phyloP scores from a whole-genome alignment of 495 filamentous ascomycete genomes.

The Neurospora pannonica region DNA sequence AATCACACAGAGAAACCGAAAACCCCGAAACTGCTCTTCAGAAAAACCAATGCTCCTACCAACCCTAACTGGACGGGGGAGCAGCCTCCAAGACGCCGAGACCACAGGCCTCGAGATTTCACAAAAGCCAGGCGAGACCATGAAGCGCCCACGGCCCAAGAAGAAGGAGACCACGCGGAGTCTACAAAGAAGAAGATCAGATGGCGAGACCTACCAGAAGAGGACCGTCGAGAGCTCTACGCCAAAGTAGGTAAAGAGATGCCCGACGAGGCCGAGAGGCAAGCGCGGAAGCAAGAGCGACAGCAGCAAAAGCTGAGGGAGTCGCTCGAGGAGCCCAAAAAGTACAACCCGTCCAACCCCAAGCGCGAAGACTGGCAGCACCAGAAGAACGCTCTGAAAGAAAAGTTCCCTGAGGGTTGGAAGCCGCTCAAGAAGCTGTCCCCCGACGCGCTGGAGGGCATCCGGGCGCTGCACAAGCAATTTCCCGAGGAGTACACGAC shows the following conservation, averaged over 20 bases:
- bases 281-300: background rate
- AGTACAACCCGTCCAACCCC: background rate
- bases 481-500: conserved; percentile 71
- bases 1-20: background rate
- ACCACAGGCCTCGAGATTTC: background rate
- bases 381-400: conserved; percentile 20
- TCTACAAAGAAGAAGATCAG: background rate
- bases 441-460: conserved; percentile 80
- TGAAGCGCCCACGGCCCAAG: background rate
- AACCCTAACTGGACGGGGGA: background rate
- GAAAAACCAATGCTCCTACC: background rate
- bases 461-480: conserved; percentile 65
- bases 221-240: background rate
- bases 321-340: background rate
- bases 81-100: background rate
- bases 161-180: background rate
- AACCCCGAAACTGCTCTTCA: background rate
- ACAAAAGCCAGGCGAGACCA: background rate
- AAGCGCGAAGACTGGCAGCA: conserved; percentile 12
- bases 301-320: background rate
- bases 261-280: background rate
- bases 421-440: conserved; percentile 75
- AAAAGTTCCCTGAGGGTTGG: conserved; percentile 70
- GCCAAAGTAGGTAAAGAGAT: background rate
- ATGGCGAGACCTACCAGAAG: background rate